These are phyloP conservation scores for Mollisiaceae sp. DNA, from an alignment of 2,329 filamentous ascomycete species.

Conservation along the genomic window DNA sequence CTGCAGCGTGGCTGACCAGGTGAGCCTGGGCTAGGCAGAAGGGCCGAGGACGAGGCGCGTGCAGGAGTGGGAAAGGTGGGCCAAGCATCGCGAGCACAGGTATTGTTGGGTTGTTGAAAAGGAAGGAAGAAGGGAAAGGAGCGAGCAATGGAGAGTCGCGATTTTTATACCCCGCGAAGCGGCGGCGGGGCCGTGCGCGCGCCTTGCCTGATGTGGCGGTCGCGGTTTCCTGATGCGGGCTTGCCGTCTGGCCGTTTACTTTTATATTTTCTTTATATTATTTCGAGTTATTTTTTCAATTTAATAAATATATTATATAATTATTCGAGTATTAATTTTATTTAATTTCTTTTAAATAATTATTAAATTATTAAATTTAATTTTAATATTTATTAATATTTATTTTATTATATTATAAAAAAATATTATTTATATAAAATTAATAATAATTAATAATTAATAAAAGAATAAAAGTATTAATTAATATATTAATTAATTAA, in stretches of 20 bases:
- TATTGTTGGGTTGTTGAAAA: slow-evolving; percentile 9
- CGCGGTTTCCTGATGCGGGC: slow-evolving; percentile 16
- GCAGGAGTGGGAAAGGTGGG: background rate
- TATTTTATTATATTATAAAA: too few species aligned
- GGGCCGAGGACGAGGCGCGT: slow-evolving; percentile 14
- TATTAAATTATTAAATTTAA: too few species aligned
- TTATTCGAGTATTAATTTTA: too few species aligned
- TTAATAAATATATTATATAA: too few species aligned
- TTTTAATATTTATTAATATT: too few species aligned
- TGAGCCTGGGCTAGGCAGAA: slow-evolving; percentile 25
- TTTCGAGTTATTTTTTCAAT: background rate
- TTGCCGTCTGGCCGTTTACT: slow-evolving; percentile 18
- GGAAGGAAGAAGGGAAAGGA: slow-evolving; percentile 12
- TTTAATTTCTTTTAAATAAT: too few species aligned
- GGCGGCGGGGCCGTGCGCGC: slow-evolving; percentile 9
- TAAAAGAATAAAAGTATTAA: too few species aligned
- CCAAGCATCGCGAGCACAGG: background rate
- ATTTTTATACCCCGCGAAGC: slow-evolving; percentile 21
- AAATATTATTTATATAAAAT: too few species aligned
- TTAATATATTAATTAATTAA: too few species aligned
- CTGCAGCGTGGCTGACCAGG: slow-evolving; percentile 24
- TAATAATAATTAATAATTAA: too few species aligned
- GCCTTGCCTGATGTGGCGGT: slow-evolving; percentile 13
- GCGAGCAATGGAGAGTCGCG: slow-evolving; percentile 14
- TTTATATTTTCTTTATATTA: slow-evolving; percentile 1